Percentiles rank a stretch among this genome's conserved stretches.
These are phyloP conservation scores for Microthyrium microscopicum DNA, from an alignment of 2,329 filamentous ascomycete genomes.

Conservation along the genomic window DNA sequence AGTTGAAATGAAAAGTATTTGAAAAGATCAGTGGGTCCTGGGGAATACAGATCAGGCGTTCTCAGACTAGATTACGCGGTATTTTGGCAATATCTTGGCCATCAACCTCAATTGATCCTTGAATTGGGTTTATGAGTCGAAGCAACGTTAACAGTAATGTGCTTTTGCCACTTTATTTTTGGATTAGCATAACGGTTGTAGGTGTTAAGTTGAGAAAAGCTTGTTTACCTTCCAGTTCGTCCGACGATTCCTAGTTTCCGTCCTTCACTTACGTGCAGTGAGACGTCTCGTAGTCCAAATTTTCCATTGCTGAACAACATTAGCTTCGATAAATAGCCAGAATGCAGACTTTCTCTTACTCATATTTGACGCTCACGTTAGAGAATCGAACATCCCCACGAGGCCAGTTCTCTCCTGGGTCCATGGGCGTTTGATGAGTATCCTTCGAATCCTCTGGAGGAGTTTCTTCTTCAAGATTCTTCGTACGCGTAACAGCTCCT, in stretches of 20 bases:
- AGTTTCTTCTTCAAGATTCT: constrained; percentile 31
- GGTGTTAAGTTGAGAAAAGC: too few relatives aligned
- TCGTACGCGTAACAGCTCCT: constrained; percentile 38
- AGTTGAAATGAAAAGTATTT: constrained; percentile 1
- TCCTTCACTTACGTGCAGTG: constrained; percentile 27
- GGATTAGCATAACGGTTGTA: too few relatives aligned
- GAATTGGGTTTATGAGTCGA: constrained; percentile 29
- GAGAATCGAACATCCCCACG: neutral
- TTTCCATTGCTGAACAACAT: neutral
- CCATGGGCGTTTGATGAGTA: neutral
- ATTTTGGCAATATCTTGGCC: constrained; percentile 27
- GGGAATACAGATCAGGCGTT: constrained; percentile 20
- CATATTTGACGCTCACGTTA: constrained; percentile 1
- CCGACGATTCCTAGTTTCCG: constrained; percentile 35
- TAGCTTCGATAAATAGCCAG: too few relatives aligned
- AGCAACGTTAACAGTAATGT: constrained; percentile 32
- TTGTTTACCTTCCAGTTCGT: constrained; percentile 25
- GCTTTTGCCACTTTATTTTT: constrained; percentile 37
- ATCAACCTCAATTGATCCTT: constrained; percentile 30
- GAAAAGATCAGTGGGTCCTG: constrained; percentile 4
- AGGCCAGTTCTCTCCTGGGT: constrained; percentile 1
- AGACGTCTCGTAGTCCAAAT: constrained; percentile 29
- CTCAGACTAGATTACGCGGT: constrained; percentile 20
- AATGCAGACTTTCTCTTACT: neutral
- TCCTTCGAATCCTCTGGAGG: constrained; percentile 25